Conservation (phyloP, 1,284 basidiomycete genomes). For the Abortiporus biennis region DNA sequence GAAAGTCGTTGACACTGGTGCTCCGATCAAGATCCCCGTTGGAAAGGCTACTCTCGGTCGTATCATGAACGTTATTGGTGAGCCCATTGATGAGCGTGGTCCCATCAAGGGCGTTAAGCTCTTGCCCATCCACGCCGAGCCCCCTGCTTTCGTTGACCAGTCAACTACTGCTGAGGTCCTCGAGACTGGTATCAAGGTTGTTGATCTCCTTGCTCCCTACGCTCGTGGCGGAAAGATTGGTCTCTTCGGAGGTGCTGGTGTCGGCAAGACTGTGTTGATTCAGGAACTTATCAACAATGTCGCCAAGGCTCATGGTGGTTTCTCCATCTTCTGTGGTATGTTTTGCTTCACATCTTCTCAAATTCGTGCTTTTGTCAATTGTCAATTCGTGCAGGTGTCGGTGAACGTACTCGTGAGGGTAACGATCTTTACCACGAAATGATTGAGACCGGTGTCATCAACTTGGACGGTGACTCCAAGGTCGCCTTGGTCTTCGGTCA, state of each 20-base stretch:
- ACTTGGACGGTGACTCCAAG: constrained; percentile 97
- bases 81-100: constrained; percentile 98
- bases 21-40: constrained; percentile 95
- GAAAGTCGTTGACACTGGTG: constrained; percentile 94
- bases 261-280: constrained; percentile 99
- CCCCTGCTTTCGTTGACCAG: constrained; percentile 96
- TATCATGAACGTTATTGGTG: constrained; percentile 99
- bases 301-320: constrained; percentile 99
- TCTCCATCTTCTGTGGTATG: constrained; percentile 98
- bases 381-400: constrained; percentile 76
- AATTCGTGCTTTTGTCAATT: background rate
- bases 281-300: constrained; percentile 99
- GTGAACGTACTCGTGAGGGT: constrained; percentile 99
- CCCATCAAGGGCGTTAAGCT: constrained; percentile 94
- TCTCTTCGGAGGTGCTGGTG: constrained; percentile 99
- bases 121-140: constrained; percentile 93
- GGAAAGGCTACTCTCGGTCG: constrained; percentile 91
- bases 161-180: constrained; percentile 97
- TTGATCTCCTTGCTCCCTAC: constrained; percentile 98
- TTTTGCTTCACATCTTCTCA: constrained; percentile 11
- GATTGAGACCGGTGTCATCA: constrained; percentile 99
- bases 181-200: constrained; percentile 99
- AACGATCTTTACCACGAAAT: constrained; percentile 99
- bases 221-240: constrained; percentile 99
- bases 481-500: constrained; percentile 99